A percentile compares a stretch with the other conserved stretches of the same genome.
Conservation (phyloP, 2,329 filamentous ascomycete genomes). For the Zymoseptoria crescenta region DNA sequence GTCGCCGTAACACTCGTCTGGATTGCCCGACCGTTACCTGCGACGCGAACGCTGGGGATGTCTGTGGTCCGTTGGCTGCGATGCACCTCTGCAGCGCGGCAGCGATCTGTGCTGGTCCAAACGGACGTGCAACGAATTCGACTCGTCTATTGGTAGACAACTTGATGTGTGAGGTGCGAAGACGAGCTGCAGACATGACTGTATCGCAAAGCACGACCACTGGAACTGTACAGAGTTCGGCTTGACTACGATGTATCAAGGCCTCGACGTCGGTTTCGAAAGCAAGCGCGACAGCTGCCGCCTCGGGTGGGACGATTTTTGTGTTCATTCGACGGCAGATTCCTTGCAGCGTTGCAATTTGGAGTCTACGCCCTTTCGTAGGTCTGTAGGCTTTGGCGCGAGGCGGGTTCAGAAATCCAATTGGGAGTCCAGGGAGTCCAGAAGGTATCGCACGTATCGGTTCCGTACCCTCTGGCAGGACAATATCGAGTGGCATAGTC, state of each 20-base stretch:
- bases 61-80: background rate
- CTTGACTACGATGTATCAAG: background rate
- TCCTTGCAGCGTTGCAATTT: background rate
- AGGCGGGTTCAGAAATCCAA: background rate
- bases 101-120: slow-evolving; percentile 4
- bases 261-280: background rate
- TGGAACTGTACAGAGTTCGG: background rate
- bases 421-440: background rate
- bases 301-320: background rate
- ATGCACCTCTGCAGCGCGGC: slow-evolving; percentile 3
- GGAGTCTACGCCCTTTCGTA: background rate
- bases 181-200: slow-evolving; percentile 1
- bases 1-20: background rate
- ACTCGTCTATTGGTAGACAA: background rate
- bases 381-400: background rate
- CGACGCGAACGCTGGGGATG: background rate
- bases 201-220: slow-evolving; percentile 2
- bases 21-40: background rate
- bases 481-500: slow-evolving; percentile 8
- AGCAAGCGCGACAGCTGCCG: background rate
- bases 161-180: background rate
- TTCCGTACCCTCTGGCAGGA: background rate
- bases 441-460: background rate
- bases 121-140: slow-evolving; percentile 4
- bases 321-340: background rate